Percentiles rank a stretch among this genome's conserved stretches.
Conservation (phyloP, 1,284 basidiomycete genomes). For the Ganoderma multipileum region DNA sequence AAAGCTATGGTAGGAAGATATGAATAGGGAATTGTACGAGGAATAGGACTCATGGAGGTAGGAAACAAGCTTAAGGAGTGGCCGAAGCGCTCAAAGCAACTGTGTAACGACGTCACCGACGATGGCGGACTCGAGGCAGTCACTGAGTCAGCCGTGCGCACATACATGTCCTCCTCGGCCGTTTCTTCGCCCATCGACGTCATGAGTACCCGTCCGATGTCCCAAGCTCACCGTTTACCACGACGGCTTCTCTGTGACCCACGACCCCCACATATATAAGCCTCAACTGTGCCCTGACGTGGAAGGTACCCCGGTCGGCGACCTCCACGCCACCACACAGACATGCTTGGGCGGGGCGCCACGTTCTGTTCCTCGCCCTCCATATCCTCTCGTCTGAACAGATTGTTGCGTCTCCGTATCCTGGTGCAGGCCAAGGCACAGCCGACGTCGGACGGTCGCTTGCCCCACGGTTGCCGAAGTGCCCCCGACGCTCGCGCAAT, state of each 20-base stretch:
- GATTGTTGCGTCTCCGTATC: background rate
- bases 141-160: background rate
- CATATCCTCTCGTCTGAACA: constrained; percentile 9
- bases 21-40: background rate
- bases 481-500: constrained; percentile 20
- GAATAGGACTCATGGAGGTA: background rate
- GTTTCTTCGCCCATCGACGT: background rate
- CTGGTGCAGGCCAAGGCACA: background rate
- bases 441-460: background rate
- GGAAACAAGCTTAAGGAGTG: background rate
- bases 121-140: background rate
- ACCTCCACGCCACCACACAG: background rate
- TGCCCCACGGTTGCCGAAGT: constrained; percentile 17
- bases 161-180: background rate
- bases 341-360: constrained; percentile 26
- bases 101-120: background rate
- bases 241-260: background rate
- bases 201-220: constrained; percentile 2
- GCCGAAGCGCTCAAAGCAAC: background rate
- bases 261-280: constrained; percentile 5
- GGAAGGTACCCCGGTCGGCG: background rate
- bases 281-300: constrained; percentile 2
- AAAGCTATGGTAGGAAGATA: too few relatives aligned
- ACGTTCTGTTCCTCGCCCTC: constrained; percentile 11
- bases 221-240: background rate